phyloP scores from a whole-genome alignment of 352 stramenopile genomes.

The Globisporangium perplexum region DNA sequence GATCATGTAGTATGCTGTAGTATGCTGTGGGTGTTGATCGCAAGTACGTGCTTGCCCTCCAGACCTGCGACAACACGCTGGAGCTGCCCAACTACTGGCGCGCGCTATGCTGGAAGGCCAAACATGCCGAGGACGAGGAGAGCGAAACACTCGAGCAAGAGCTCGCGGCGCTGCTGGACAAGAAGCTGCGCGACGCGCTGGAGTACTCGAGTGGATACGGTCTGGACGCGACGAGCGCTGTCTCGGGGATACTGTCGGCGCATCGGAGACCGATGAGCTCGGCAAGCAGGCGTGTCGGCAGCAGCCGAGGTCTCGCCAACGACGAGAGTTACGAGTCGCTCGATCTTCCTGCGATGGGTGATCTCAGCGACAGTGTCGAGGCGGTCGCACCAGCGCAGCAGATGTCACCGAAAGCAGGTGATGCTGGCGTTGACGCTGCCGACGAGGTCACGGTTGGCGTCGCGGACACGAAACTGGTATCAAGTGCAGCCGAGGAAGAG shows the following conservation, averaged over 20 bases:
- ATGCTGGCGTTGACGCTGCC: background rate
- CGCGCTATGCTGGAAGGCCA: constrained; percentile 45
- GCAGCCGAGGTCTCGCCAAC: constrained; percentile 11
- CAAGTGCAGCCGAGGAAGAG: background rate
- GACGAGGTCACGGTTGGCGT: background rate
- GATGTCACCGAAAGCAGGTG: background rate
- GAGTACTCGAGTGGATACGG: constrained; percentile 69
- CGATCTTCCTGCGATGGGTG: constrained; percentile 35
- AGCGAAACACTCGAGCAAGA: constrained; percentile 32
- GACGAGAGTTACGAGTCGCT: constrained; percentile 68
- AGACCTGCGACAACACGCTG: constrained; percentile 76
- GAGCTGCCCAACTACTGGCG: constrained; percentile 76
- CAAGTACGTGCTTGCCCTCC: background rate
- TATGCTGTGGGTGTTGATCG: too few species aligned
- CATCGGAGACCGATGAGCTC: constrained; percentile 1
- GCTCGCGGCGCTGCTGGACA: constrained; percentile 30
- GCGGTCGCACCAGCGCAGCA: background rate
- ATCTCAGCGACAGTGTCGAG: constrained; percentile 13
- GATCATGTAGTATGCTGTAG: too few species aligned
- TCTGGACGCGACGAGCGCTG: constrained; percentile 37
- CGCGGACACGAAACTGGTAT: background rate
- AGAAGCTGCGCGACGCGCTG: constrained; percentile 45
- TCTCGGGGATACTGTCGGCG: constrained; percentile 15
- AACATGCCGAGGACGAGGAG: constrained; percentile 21
- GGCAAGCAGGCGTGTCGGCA: background rate